phyloP scores from a whole-genome alignment of 208 protist genomes.

The Entamoeba invadens region DNA sequence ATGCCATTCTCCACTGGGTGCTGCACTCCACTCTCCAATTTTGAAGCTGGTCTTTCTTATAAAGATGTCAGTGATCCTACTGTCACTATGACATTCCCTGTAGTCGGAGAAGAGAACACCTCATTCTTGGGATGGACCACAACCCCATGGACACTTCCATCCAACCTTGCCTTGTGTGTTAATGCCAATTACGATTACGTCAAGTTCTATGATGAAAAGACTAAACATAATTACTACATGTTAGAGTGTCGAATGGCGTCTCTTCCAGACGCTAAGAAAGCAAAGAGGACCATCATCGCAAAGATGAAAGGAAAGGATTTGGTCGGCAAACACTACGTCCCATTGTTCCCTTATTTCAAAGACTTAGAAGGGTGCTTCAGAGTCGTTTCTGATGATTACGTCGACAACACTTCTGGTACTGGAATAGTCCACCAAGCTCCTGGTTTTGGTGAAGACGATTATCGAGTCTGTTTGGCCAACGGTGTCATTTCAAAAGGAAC shows the following conservation, averaged over 20 bases:
- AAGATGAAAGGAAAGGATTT: conserved; percentile 25
- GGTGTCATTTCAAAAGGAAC: conserved; percentile 68
- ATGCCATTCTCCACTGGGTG: conserved; percentile 94
- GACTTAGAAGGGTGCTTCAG: conserved; percentile 54
- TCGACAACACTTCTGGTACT: conserved; percentile 85
- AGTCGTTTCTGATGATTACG: conserved; percentile 78
- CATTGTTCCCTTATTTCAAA: conserved; percentile 19
- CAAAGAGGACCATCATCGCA: background rate
- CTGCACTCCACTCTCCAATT: conserved; percentile 96
- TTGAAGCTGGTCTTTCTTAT: conserved; percentile 95
- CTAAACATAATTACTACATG: conserved; percentile 39
- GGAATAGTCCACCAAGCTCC: conserved; percentile 96
- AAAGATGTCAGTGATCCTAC: conserved; percentile 79
- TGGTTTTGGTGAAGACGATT: conserved; percentile 98
- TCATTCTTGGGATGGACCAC: conserved; percentile 96
- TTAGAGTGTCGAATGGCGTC: conserved; percentile 29
- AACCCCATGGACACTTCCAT: conserved; percentile 98
- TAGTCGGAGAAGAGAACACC: conserved; percentile 56
- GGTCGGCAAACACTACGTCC: conserved; percentile 6
- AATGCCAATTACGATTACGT: conserved; percentile 89
- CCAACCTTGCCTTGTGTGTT: conserved; percentile 93
- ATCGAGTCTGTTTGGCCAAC: conserved; percentile 62
- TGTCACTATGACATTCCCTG: conserved; percentile 54
- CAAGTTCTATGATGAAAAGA: conserved; percentile 60
- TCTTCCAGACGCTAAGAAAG: conserved; percentile 29